Base-by-base conservation (phyloP, 345 rosid genomes). In the Geranium rotundifolium region DNA sequence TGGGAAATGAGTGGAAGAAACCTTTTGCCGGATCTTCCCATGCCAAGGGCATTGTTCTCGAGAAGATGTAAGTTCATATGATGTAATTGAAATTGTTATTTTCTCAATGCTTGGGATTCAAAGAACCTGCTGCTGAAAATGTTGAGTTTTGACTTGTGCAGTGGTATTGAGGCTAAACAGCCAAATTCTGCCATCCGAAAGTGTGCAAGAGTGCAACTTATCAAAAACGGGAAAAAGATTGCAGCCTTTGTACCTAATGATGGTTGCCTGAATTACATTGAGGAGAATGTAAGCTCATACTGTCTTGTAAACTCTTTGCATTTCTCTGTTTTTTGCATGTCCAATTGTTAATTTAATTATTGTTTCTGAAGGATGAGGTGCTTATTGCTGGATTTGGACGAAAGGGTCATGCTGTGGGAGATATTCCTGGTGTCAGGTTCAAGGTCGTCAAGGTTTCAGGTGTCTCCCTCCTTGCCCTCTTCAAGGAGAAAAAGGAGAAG, bases 1-100 rank as follows among this genome's bases (percentile, higher is more conserved):
- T 72, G 5, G 95, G 95, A 0, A 88, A 88, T 17, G 89, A 88
- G 59, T 85, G 87, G 89, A 88, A 88, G 81, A 83, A 83, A 61
- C 88, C 88, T 7, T 83, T 83, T 58, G 82, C 88, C 17, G 85
- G 88, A 20, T 83, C 88, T 14, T 83, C 88, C 27, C 88, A 83
- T 65, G 84, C 88, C 4, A 81, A 83, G 49, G 88, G 88, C 19
- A 83, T 83, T 46, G 88, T 83, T 31, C 80, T 83, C 34, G 88
- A 83, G 67, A 83, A 83, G 73, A 83, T 83, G 88, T 81, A 69
- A 69, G 75, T 19, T 7, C 14, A 12, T 17, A 0, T 54, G 31
- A 4, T 15, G 7, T 6, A 23, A 14, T 13, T 56, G 17, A 10
- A 7, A 19, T 56, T 7, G 7, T 3, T 56, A n/a, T 2, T 56